A percentile compares a stretch with the other conserved stretches of the same genome.
phyloP scores from a whole-genome alignment of 495 filamentous ascomycete species.

The Tricharina praecox region DNA sequence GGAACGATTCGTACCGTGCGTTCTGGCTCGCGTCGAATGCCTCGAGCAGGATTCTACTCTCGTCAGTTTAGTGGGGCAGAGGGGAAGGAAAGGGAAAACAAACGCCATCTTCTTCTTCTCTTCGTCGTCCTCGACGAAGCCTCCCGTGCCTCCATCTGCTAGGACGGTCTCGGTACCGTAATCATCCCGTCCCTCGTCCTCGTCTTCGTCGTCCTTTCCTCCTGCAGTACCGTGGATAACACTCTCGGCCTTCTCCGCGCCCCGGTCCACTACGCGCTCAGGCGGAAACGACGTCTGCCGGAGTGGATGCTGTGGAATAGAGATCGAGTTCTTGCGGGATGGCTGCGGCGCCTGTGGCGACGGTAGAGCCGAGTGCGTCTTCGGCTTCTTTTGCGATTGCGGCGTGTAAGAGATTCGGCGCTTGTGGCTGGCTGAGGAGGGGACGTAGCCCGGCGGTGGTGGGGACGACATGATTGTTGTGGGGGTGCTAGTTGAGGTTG shows the following conservation, averaged over 20 bases:
- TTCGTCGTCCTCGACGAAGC: constrained; percentile 37
- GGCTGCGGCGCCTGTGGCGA: constrained; percentile 6
- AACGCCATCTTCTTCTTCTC: constrained; percentile 41
- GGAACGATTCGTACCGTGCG: constrained; percentile 47
- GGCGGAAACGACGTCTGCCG: constrained; percentile 56
- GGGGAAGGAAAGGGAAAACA: background rate
- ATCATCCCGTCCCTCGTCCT: constrained; percentile 43
- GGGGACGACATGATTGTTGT: constrained; percentile 10
- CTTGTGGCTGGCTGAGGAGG: constrained; percentile 15
- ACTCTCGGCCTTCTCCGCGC: too few relatives aligned
- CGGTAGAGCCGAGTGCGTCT: constrained; percentile 15
- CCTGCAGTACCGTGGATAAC: too few relatives aligned
- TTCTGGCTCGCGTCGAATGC: constrained; percentile 44
- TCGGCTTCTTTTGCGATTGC: constrained; percentile 20
- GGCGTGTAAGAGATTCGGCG: constrained; percentile 22
- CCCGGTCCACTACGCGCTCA: too few relatives aligned
- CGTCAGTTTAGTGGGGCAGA: background rate
- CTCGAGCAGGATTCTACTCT: constrained; percentile 42
- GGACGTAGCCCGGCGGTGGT: constrained; percentile 17
- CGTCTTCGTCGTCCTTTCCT: constrained; percentile 35
- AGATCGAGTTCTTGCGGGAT: background rate
- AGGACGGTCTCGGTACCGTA: constrained; percentile 36
- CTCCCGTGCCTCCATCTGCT: constrained; percentile 34
- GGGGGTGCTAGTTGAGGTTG: background rate
- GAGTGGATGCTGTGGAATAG: constrained; percentile 33